Base-by-base conservation (phyloP, 2,329 filamentous ascomycete genomes). In the Acephala macrosclerotiorum region DNA sequence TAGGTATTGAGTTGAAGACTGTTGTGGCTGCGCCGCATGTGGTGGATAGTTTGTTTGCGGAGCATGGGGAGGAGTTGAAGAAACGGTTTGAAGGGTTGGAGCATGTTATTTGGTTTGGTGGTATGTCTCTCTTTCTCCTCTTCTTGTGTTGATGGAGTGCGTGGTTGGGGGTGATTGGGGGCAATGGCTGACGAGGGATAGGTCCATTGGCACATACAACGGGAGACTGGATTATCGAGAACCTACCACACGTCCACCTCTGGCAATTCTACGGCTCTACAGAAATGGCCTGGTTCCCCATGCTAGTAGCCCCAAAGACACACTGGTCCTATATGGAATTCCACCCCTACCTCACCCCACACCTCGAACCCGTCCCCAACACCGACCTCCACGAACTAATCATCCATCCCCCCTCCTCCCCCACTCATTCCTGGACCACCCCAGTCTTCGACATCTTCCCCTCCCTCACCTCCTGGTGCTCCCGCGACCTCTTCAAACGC, bases 391-490 rank as follows among this genome's bases (percentile, higher is more conserved):
- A 78, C 63, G 76, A 80, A 60, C 72, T 77, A 20, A 70, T 78
- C 26, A 71, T 79, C 11, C 70, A 76, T 1, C 74, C 75, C 1
- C 70, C 76, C 0, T 67, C 73, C 2, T 55, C 72, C n/a, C 68
- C 71, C 0, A 42, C 68, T 2, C 61, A 35, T 20, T 77, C 81
- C 58, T 66, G 65, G 63, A 42, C 55, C 1, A 33, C 36, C 2
- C 75, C 76, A 2, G 68, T 81, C 18, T 84, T 84, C 64, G 72
- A 75, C 40, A 78, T 80, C 1, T 82, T 80, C 57, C 81, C 80
- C 0, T 74, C 80, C 0, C 51, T 76, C 1, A 61, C 78, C 3
- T 79, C 83, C 67, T 83, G 77, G 69, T 74, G 77, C 8, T 83
- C 80, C 7, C 80, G 79, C 45, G 84, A 85, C 61, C 68, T 85